Percentiles rank a stretch among this genome's conserved stretches.
These are phyloP conservation scores for Suillus subluteus DNA, from an alignment of 768 basidiomycete genomes.

Conservation along the genomic window DNA sequence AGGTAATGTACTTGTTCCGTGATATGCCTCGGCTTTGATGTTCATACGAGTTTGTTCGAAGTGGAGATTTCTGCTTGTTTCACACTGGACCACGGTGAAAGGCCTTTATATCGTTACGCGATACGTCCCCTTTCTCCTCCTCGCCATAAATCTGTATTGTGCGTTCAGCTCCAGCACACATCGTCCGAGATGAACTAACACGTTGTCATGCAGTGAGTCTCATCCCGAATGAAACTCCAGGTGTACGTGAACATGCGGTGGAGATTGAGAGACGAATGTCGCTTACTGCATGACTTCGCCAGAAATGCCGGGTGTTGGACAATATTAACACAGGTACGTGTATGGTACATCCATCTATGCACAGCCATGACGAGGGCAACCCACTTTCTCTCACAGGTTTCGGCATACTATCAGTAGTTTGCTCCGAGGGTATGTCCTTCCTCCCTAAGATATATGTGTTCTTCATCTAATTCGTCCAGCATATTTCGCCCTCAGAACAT, in stretches of 20 bases:
- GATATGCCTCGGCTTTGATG: neutral
- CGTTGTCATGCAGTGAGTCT: neutral
- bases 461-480: neutral
- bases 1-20: neutral
- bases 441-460: neutral
- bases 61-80: neutral
- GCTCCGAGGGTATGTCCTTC: neutral
- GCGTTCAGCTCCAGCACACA: neutral
- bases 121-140: neutral
- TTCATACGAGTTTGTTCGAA: neutral
- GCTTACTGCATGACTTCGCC: neutral
- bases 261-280: neutral
- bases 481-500: neutral
- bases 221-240: neutral
- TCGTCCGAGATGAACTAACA: neutral
- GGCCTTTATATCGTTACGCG: neutral
- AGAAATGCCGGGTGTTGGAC: neutral
- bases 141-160: neutral
- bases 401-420: neutral
- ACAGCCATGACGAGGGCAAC: neutral
- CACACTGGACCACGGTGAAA: neutral
- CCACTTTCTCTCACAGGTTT: neutral
- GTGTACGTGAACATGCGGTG: neutral
- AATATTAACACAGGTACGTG: neutral
- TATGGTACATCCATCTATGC: neutral